Percentiles rank a stretch among this genome's conserved stretches.
Conservation (phyloP, 2,329 filamentous ascomycete genomes). For the Fusarium acutatum region DNA sequence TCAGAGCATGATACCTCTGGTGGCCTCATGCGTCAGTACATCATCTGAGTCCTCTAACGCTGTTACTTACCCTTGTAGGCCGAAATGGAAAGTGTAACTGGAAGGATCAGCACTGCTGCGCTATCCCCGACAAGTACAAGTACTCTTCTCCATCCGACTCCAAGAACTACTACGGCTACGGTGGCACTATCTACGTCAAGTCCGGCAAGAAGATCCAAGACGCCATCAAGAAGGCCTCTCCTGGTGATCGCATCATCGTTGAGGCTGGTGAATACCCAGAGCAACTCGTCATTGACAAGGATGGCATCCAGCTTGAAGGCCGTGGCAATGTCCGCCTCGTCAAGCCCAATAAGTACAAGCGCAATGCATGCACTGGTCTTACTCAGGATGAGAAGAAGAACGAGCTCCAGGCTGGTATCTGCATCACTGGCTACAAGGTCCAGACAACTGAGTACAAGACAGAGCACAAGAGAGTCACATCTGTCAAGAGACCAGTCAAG, state of each 20-base stretch:
- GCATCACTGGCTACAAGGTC: conserved; percentile 45
- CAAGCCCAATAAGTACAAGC: conserved; percentile 31
- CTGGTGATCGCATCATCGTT: conserved; percentile 46
- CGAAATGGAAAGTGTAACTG: conserved; percentile 23
- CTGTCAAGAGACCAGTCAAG: conserved; percentile 40
- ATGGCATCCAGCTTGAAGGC: conserved; percentile 46
- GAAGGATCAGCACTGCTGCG: conserved; percentile 28
- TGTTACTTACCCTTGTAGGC: conserved; percentile 2
- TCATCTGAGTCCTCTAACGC: accelerated
- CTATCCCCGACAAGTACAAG: background rate
- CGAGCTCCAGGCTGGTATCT: conserved; percentile 44
- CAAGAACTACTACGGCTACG: background rate
- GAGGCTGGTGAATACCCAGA: conserved; percentile 46
- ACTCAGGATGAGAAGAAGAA: conserved; percentile 28
- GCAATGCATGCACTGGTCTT: conserved; percentile 46
- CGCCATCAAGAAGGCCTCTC: conserved; percentile 41
- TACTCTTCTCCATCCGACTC: background rate
- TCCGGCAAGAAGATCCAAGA: conserved; percentile 42
- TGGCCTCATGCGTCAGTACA: conserved; percentile 9
- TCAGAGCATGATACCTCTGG: conserved; percentile 2
- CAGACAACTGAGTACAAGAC: conserved; percentile 32
- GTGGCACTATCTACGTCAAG: conserved; percentile 30
- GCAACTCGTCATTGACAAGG: conserved; percentile 47
- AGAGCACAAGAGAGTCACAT: conserved; percentile 45
- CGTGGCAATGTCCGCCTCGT: conserved; percentile 37